These are phyloP conservation scores for Teratosphaeriaceae sp. DNA, from an alignment of 2,329 filamentous ascomycete species.

Conservation along the genomic window DNA sequence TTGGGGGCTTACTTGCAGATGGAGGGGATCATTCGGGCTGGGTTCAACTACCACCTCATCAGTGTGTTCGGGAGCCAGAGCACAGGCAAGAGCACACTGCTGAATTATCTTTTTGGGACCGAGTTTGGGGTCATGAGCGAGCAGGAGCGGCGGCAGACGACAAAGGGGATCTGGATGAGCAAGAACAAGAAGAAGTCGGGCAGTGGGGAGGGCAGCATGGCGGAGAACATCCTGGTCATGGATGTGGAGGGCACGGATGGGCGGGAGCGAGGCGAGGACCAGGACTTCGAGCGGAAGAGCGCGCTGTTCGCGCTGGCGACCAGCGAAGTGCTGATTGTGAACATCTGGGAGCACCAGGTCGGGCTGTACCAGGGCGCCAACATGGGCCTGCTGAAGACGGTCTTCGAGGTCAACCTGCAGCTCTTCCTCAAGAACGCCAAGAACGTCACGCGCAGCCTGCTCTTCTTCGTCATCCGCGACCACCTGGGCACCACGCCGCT, in stretches of 20 bases:
- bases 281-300: constrained; percentile 98
- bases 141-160: constrained; percentile 87
- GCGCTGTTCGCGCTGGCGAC: constrained; percentile 95
- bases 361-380: constrained; percentile 97
- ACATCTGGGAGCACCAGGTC: constrained; percentile 99
- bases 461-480: constrained; percentile 98
- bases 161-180: constrained; percentile 99
- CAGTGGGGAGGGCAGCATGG: constrained; percentile 58
- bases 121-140: constrained; percentile 98
- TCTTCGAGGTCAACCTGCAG: constrained; percentile 97
- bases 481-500: constrained; percentile 90
- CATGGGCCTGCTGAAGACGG: constrained; percentile 97
- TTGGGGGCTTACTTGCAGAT: constrained; percentile 75
- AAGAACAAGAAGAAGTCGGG: constrained; percentile 69
- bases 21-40: constrained; percentile 74
- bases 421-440: constrained; percentile 93
- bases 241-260: constrained; percentile 98
- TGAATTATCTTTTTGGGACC: constrained; percentile 94
- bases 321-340: constrained; percentile 95
- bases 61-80: constrained; percentile 99
- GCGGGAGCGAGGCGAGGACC: constrained; percentile 91
- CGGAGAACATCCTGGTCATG: constrained; percentile 98
- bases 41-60: constrained; percentile 99
- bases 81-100: constrained; percentile 92
- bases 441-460: constrained; percentile 81